Evolutionary conservation across 106 monocot species (phyloP).

Genomic region (Allium sativum): DNA sequence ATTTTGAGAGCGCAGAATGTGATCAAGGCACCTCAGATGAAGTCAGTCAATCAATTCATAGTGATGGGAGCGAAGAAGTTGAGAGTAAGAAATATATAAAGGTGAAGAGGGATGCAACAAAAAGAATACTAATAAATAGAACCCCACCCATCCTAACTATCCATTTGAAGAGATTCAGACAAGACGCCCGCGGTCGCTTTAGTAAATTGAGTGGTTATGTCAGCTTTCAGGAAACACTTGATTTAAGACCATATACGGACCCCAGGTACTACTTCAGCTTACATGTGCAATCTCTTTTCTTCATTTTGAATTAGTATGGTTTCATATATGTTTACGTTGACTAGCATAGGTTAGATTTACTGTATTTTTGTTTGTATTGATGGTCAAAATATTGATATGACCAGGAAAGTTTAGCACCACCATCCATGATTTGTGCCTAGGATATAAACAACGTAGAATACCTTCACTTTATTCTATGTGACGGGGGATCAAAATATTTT

Average conservation of each 20-base stretch:
- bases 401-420: too few relatives aligned
- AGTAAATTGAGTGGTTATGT: constrained; percentile 77
- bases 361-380: too few relatives aligned
- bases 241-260: constrained; percentile 58
- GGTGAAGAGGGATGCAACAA: constrained; percentile 73
- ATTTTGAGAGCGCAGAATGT: constrained; percentile 3
- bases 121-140: constrained; percentile 49
- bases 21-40: constrained; percentile 5
- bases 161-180: constrained; percentile 82
- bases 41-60: constrained; percentile 10
- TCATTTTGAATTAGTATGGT: too few relatives aligned
- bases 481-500: too few relatives aligned
- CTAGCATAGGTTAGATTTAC: too few relatives aligned
- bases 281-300: too few relatives aligned
- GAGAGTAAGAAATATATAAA: constrained; percentile 13
- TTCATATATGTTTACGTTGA: too few relatives aligned
- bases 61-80: constrained; percentile 13
- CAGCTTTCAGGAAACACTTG: constrained; percentile 62
- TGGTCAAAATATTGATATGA: too few relatives aligned
- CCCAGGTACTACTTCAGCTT: constrained; percentile 39
- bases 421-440: too few relatives aligned
- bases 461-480: too few relatives aligned
- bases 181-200: constrained; percentile 73
- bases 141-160: constrained; percentile 60
- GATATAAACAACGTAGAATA: too few relatives aligned